Conservation (phyloP, 768 basidiomycete species). For the Phylloporus scabripes region DNA sequence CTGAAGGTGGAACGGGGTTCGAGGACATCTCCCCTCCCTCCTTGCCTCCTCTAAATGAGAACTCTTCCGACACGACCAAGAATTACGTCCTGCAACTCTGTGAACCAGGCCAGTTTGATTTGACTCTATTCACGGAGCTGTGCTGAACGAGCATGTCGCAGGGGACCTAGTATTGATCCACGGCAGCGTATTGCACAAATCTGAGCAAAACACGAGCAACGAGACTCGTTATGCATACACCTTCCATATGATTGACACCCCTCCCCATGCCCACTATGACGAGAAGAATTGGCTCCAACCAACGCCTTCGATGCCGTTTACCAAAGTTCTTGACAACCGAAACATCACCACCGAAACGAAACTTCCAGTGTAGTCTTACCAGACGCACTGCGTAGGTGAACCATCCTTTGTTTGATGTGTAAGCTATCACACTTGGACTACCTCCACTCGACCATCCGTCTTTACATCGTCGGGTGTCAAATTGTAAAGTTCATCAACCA, state of each 20-base stretch:
- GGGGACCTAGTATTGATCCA: slow-evolving; percentile 94
- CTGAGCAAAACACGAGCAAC: slow-evolving; percentile 75
- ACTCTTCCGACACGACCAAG: slow-evolving; percentile 18
- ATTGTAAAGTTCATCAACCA: slow-evolving; percentile 57
- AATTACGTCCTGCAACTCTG: slow-evolving; percentile 68
- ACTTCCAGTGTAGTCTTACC: too few relatives aligned
- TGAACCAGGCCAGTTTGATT: slow-evolving; percentile 50
- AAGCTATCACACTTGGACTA: slow-evolving; percentile 3
- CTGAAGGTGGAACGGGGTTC: slow-evolving; percentile 79
- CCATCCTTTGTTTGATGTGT: neutral
- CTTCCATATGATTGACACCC: slow-evolving; percentile 88
- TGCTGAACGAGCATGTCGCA: slow-evolving; percentile 18
- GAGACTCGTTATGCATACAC: slow-evolving; percentile 91
- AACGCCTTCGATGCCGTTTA: slow-evolving; percentile 77
- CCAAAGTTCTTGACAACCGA: slow-evolving; percentile 41
- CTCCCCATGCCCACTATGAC: slow-evolving; percentile 69
- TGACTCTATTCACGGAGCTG: neutral
- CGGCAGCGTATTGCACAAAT: slow-evolving; percentile 88
- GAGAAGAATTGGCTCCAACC: slow-evolving; percentile 96
- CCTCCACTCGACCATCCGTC: slow-evolving; percentile 26
- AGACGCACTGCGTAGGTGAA: neutral
- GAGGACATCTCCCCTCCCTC: slow-evolving; percentile 47
- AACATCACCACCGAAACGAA: neutral
- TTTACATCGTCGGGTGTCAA: slow-evolving; percentile 36
- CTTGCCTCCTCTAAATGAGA: slow-evolving; percentile 1